These are phyloP conservation scores for Emmonsiellopsis sp. DNA, from an alignment of 2,329 filamentous ascomycete genomes.

Conservation along the genomic window DNA sequence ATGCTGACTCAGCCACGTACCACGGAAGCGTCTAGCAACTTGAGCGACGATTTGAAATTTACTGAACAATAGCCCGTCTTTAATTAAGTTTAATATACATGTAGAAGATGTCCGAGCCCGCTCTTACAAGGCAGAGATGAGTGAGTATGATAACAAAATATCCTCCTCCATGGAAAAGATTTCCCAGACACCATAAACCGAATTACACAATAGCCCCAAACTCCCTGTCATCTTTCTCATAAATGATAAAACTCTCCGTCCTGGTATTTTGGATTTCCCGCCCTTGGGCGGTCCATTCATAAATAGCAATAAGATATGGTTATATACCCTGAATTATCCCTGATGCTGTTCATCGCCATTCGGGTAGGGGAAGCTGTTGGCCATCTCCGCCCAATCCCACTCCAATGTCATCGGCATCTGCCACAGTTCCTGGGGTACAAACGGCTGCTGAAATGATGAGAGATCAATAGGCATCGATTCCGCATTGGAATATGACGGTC, in stretches of 20 bases:
- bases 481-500: constrained; percentile 20
- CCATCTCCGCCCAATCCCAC: constrained; percentile 62
- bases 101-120: no score
- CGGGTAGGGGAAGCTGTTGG: constrained; percentile 16
- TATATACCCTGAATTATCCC: not conserved
- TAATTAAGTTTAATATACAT: no score
- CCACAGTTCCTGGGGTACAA: constrained; percentile 89
- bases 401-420: constrained; percentile 93
- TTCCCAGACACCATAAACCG: no score
- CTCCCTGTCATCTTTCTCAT: not conserved
- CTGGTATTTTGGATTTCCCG: not conserved
- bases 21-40: constrained; percentile 4
- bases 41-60: no score
- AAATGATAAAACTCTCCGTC: not conserved
- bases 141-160: no score
- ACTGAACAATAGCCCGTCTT: no score
- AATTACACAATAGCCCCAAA: not conserved
- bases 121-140: no score
- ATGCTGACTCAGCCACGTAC: constrained; percentile 2
- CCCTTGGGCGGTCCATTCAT: no score
- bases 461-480: constrained; percentile 25
- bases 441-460: constrained; percentile 65
- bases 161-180: no score
- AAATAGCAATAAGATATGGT: no score
- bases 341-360: not conserved